Conservation (phyloP, 2,329 filamentous ascomycete genomes). For the Xylaria sp. region DNA sequence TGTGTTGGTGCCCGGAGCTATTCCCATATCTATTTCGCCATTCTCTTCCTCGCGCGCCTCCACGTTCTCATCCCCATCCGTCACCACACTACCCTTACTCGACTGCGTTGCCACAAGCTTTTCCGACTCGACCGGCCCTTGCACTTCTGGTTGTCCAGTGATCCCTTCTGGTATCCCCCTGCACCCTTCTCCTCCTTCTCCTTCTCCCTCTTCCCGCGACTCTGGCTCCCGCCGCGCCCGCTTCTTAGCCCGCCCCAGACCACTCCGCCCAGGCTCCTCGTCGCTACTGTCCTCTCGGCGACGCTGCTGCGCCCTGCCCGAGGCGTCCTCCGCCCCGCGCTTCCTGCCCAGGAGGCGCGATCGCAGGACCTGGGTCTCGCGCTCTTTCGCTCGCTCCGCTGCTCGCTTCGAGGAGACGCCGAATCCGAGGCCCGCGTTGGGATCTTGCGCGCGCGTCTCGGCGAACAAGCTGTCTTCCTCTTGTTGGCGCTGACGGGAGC, state of each 20-base stretch:
- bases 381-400: slow-evolving; percentile 13
- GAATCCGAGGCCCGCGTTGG: slow-evolving; percentile 37
- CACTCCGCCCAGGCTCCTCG: slow-evolving; percentile 42
- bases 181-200: not conserved
- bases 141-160: not conserved
- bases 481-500: not conserved
- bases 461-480: slow-evolving; percentile 29
- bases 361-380: slow-evolving; percentile 31
- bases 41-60: not conserved
- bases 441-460: slow-evolving; percentile 33
- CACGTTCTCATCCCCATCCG: not conserved
- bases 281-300: slow-evolving; percentile 35
- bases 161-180: not conserved
- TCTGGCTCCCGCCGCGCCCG: slow-evolving; percentile 21
- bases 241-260: slow-evolving; percentile 41
- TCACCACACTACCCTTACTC: not conserved
- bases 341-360: slow-evolving; percentile 34
- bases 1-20: not conserved
- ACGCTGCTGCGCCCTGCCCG: slow-evolving; percentile 19
- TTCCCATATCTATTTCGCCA: not conserved
- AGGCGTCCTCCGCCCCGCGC: slow-evolving; percentile 23
- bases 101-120: not conserved
- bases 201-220: slow-evolving; percentile 14
- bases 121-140: not conserved
- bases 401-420: slow-evolving; percentile 1